Base-by-base conservation (phyloP, 352 stramenopile species). In the Pythium pyrilobum region DNA sequence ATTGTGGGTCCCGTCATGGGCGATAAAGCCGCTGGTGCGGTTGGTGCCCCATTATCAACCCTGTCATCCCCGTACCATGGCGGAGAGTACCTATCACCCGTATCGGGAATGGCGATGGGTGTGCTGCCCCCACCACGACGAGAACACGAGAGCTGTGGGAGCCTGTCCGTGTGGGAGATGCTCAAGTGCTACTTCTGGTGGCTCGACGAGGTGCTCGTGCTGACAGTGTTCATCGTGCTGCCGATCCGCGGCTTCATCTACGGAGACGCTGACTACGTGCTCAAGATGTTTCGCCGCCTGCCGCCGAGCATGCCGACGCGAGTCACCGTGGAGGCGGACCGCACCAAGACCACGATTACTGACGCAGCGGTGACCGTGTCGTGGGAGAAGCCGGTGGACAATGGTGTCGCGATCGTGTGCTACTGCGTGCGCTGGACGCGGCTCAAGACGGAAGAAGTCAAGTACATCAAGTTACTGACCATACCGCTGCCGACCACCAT, bases 241-340 rank as follows among this genome's bases (percentile, higher is more conserved):
- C 83, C 81, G 7, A 83, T 93, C 41, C 81, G 83, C 29, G 77
- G 79, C 21, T 85, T 87, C 50, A 91, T 93, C 46, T 93, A 91
- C 31, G 83, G 83, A 0, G 83, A 93, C 53, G 83, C 81, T 16
- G 66, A 93, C 54, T 89, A 79, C 39, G 37, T 93, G 13, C 60
- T 93, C 37, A 67, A 69, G 15, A 42, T 91, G 2, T 64, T 90
- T 18, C 81, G 83, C 2, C 73, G 79, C 29, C 62, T 93, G 4
- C 83, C 83, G 8, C 83, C 83, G 0, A 89, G 88, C 42, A 87
- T 89, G 65, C 79, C 83, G n/a, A 92, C 81, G 12, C 77, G 81
- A 10, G 83, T 93, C 33, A 79, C 73, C 0, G 81, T 90, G 12
- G 77, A 89, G 42, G 69, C 73, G 2, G 74, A 87, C 27, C n/a